Evolutionary conservation across 2,329 filamentous ascomycete genomes (phyloP), one percentile per base, ranked within the genome.

Genomic region (Colletotrichum neosansevieriae): DNA sequence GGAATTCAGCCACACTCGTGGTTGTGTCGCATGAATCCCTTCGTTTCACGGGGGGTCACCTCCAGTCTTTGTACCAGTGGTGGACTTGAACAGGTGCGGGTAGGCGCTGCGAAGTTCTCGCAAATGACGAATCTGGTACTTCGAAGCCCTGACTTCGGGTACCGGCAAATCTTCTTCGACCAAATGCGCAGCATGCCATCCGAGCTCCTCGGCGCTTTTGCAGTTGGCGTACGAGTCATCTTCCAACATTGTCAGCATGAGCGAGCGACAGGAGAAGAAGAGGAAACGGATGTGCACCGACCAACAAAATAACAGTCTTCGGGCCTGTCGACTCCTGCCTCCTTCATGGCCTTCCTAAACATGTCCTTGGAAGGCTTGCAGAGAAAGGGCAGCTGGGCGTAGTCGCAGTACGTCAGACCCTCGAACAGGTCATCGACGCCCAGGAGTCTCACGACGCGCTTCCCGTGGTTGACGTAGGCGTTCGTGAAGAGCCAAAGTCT

Each of bases 401-500:
- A 99, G 79, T 99, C 93, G 76, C 97, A 99, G 78, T 90, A 99
- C 0, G 96, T 99, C 70, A 98, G 88, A 4, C 96, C 96, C 71
- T 98, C 95, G 75, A 99, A 99, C 17, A 95, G 82, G 76, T 97
- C 93, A 2, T 97, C 94, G 17, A 99, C 84, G 2, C 88, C 90
- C 2, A 99, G 84, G n/a, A 99, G 83, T 67, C 86, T 89, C 11
- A 98, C 89, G 0, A 99, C 96, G 42, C 94, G 84, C 75, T 88
- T 90, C 34, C 89, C 96, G 75, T 99, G 96, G 34, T 85, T 98
- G 72, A 96, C 84, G 75, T 99, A 98, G 17, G 96, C 96, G 77
- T 99, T 99, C 2, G 97, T 99, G 75, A 99, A 92, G 2, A 99
- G 88, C 96, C 97, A 99, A n/a, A 94, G 83, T 71, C 89, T 93